Conservation (phyloP, 768 basidiomycete species). For the Collybia sordida region DNA sequence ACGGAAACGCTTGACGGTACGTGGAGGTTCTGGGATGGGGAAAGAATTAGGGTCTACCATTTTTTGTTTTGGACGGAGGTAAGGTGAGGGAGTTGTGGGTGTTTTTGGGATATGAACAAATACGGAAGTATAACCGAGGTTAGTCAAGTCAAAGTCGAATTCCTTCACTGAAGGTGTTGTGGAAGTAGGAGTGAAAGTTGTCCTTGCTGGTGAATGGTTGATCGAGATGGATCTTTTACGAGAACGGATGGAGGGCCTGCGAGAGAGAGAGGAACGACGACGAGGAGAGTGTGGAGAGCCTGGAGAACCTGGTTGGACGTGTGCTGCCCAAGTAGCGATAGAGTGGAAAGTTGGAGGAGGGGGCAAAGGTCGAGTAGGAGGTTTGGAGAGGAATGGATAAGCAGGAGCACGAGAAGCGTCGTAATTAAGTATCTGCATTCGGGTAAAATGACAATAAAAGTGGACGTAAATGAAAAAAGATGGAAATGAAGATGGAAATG, state of each 20-base stretch:
- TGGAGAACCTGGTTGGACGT: constrained; percentile 71
- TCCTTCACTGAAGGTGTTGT: constrained; percentile 39
- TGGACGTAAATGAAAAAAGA: no score
- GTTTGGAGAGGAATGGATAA: constrained; percentile 47
- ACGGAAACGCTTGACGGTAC: constrained; percentile 6
- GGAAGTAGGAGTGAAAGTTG: constrained; percentile 41
- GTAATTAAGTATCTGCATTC: constrained; percentile 3
- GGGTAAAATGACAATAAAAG: no score
- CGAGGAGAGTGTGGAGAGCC: constrained; percentile 37
- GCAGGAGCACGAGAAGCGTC: constrained; percentile 6
- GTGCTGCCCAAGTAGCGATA: constrained; percentile 62
- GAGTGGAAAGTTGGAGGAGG: constrained; percentile 39
- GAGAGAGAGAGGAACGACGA: constrained; percentile 29
- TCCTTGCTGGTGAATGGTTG: constrained; percentile 23
- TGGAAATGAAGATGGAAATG: no score
- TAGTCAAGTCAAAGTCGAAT: constrained; percentile 52
- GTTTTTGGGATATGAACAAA: constrained; percentile 61
- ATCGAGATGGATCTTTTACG: constrained; percentile 32
- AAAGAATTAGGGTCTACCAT: constrained; percentile 9
- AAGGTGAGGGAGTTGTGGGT: constrained; percentile 40
- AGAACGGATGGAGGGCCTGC: constrained; percentile 20
- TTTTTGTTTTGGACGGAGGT: constrained; percentile 19
- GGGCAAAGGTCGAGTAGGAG: constrained; percentile 27
- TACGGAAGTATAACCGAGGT: constrained; percentile 65
- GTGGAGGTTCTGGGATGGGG: constrained; percentile 20